Conservation (phyloP, 2,329 filamentous ascomycete genomes). For the Laburnicola sp. region DNA sequence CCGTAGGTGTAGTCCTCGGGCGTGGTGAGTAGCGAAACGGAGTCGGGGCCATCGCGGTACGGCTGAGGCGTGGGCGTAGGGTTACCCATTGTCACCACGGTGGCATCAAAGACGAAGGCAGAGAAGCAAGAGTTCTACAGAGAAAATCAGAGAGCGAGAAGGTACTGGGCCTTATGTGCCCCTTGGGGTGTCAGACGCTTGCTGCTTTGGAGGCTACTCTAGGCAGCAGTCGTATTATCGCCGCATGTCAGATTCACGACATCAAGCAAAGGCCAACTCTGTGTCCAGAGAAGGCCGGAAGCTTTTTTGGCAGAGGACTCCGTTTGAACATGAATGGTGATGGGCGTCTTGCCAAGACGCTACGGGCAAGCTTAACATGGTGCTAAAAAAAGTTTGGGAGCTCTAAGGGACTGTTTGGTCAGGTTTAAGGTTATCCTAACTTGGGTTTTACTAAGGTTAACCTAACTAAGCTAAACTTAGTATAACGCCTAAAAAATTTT, state of each 20-base stretch:
- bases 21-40: slow-evolving; percentile 45
- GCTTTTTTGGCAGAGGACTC: too few species aligned
- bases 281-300: too few species aligned
- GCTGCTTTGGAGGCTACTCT: slow-evolving; percentile 8
- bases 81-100: slow-evolving; percentile 35
- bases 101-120: background rate
- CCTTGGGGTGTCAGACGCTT: slow-evolving; percentile 1
- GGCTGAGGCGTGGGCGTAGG: slow-evolving; percentile 20
- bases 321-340: too few species aligned
- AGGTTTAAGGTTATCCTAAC: too few species aligned
- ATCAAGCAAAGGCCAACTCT: too few species aligned
- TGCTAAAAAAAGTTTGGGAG: slow-evolving; percentile 11
- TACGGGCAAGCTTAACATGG: slow-evolving; percentile 32
- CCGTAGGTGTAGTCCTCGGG: slow-evolving; percentile 44
- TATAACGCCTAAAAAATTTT: too few species aligned
- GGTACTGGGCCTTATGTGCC: slow-evolving; percentile 1
- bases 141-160: background rate
- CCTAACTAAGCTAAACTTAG: too few species aligned
- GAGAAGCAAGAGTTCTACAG: background rate
- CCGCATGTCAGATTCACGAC: too few species aligned
- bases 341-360: slow-evolving; percentile 23
- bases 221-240: slow-evolving; percentile 11
- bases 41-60: slow-evolving; percentile 45
- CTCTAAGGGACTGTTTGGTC: too few species aligned
- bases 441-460: too few species aligned